Evolutionary conservation across 768 basidiomycete species (phyloP), one percentile per base, ranked within the genome.

Genomic region (Lentinula boryana): DNA sequence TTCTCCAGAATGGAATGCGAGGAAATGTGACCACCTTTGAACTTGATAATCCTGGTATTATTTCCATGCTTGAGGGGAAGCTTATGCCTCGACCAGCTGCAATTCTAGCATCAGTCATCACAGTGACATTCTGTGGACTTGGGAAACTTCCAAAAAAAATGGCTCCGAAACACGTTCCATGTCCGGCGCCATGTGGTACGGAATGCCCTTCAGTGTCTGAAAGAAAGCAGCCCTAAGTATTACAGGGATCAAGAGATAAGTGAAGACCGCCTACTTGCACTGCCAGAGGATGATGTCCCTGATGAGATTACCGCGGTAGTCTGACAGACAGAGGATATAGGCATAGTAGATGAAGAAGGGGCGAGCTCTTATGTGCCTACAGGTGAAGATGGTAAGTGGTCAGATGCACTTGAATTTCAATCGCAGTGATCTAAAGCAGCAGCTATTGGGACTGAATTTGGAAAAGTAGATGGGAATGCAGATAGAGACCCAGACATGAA

Each of bases 251-350:
- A 77, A 10, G 56, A 65, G 1, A 72, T 78, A 2, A 51, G 59
- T 49, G 38, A 36, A 0, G 56, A 52, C 4, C 56, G 62, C 0
- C 41, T 78, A 4, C 12, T 6, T 7, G 10, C 16, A 1, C 64
- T 78, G 8, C 75, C 73, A 2, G 68, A 70, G 8, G 71, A 76
- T 44, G 70, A 70, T 55, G 65, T 78, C 0, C 78, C 77, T 1
- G 36, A 62, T 0, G 72, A 73, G n/a, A 27, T 40, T 9, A 15
- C 9, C 1, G 46, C 12, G 0, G 54, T 59, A 2, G 48, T 58
- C 1, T 36, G 59, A 9, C 60, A 64, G 21, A 46, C 61, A 1
- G 15, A 5, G 1, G 65, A 69, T 50, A 43, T 57, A 6, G 56
- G 53, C 3, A 16, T 43, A 5, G 21, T 66, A 0, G 38, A 56